These are phyloP conservation scores for Colletotrichum tanaceti DNA, from an alignment of 2,329 filamentous ascomycete species.

Conservation along the genomic window DNA sequence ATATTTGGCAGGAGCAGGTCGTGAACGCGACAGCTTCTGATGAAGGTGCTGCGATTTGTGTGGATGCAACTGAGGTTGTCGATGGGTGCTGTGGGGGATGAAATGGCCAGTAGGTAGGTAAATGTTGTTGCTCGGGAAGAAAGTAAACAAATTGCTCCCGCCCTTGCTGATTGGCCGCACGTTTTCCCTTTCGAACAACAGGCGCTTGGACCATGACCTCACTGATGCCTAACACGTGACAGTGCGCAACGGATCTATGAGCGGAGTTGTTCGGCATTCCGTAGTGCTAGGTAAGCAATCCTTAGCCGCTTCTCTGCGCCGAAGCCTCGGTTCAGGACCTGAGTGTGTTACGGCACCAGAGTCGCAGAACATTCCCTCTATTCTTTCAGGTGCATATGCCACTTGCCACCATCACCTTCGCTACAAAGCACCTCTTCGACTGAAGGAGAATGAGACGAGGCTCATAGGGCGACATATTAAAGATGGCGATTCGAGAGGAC, in stretches of 20 bases:
- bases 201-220: neutral
- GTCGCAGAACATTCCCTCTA: too few relatives aligned
- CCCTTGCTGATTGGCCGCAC: conserved; percentile 39
- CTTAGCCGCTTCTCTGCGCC: conserved; percentile 28
- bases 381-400: conserved; percentile 2
- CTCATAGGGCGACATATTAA: conserved; percentile 36
- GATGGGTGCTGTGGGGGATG: conserved; percentile 17
- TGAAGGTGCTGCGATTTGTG: conserved; percentile 1
- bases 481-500: conserved; percentile 92
- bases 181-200: conserved; percentile 30
- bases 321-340: conserved; percentile 45
- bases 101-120: neutral
- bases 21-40: conserved; percentile 4
- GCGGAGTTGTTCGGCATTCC: conserved; percentile 21
- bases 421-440: conserved; percentile 13
- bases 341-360: too few relatives aligned
- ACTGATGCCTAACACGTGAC: conserved; percentile 32
- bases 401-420: neutral
- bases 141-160: conserved; percentile 56
- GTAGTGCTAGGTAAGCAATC: conserved; percentile 13
- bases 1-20: too few relatives aligned
- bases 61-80: conserved; percentile 16
- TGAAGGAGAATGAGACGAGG: conserved; percentile 22
- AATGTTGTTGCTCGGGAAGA: conserved; percentile 52
- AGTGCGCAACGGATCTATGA: neutral